Conservation (phyloP, 306 rosid genomes). For the Neltuma alba region DNA sequence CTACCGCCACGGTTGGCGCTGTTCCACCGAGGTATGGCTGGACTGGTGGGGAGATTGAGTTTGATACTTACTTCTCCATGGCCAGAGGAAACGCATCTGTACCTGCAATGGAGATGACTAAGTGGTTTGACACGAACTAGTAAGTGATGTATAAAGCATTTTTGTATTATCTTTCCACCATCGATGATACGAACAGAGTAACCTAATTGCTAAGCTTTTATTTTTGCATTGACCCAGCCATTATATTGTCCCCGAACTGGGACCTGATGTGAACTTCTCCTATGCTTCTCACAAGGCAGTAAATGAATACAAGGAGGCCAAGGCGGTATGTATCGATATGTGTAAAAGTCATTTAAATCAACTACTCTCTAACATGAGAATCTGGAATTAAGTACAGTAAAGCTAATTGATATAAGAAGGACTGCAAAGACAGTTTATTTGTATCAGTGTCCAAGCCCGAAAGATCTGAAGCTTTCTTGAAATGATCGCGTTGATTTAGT, state of each 20-base stretch:
- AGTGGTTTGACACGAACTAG: slow-evolving; percentile 99
- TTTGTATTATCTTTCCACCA: not conserved
- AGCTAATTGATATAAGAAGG: slow-evolving; percentile 1
- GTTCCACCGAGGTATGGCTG: slow-evolving; percentile 87
- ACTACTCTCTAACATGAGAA: not conserved
- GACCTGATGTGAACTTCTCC: slow-evolving; percentile 77
- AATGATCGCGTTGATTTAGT: slow-evolving; percentile 7
- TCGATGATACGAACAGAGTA: not conserved
- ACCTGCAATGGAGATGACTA: slow-evolving; percentile 99
- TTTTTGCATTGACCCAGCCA: slow-evolving; percentile 61
- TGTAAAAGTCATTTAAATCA: not conserved
- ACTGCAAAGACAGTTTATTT: not conserved
- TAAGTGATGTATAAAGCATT: slow-evolving; percentile 42
- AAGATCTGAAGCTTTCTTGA: not conserved
- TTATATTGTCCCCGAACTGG: slow-evolving; percentile 92
- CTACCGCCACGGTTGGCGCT: slow-evolving; percentile 84
- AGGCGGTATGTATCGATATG: slow-evolving; percentile 63
- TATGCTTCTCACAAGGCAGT: slow-evolving; percentile 96
- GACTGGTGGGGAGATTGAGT: slow-evolving; percentile 87
- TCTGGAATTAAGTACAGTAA: not conserved
- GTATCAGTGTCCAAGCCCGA: not conserved
- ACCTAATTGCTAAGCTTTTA: slow-evolving; percentile 26
- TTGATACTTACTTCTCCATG: slow-evolving; percentile 86
- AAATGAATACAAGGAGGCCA: slow-evolving; percentile 91
- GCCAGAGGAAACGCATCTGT: slow-evolving; percentile 95